phyloP scores from a whole-genome alignment of 495 filamentous ascomycete genomes.

The Chaetomium cochliodes region DNA sequence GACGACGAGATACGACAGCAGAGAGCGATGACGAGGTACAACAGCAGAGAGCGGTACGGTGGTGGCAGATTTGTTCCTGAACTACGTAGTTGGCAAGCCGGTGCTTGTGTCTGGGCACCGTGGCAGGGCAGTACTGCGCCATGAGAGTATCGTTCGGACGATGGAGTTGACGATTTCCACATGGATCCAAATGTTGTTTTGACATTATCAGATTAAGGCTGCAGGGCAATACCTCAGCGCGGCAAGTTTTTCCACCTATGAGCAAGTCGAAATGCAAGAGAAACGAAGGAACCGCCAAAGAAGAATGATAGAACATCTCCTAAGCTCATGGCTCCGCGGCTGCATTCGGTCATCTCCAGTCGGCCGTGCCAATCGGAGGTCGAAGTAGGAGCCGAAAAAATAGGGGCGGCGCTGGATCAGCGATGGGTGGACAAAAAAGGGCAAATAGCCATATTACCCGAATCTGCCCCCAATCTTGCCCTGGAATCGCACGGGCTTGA shows the following conservation, averaged over 20 bases:
- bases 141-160: background rate
- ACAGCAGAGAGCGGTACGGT: background rate
- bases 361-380: conserved; percentile 28
- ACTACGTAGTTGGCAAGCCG: background rate
- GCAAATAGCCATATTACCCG: conserved; percentile 40
- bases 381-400: conserved; percentile 22
- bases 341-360: conserved; percentile 31
- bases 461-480: conserved; percentile 25
- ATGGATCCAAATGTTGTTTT: background rate
- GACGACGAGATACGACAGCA: background rate
- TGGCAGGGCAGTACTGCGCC: background rate
- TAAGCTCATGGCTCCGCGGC: conserved; percentile 11
- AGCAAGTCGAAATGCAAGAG: background rate
- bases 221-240: background rate
- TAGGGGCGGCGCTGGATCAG: conserved; percentile 22
- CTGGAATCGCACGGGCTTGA: conserved; percentile 20
- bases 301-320: conserved; percentile 9
- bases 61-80: background rate
- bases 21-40: background rate
- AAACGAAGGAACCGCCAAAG: background rate
- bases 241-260: conserved; percentile 18
- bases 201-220: background rate
- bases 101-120: background rate
- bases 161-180: conserved; percentile 1
- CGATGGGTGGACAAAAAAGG: conserved; percentile 31